phyloP scores from a whole-genome alignment of 768 basidiomycete species.

The Sporobolomyces roseus region DNA sequence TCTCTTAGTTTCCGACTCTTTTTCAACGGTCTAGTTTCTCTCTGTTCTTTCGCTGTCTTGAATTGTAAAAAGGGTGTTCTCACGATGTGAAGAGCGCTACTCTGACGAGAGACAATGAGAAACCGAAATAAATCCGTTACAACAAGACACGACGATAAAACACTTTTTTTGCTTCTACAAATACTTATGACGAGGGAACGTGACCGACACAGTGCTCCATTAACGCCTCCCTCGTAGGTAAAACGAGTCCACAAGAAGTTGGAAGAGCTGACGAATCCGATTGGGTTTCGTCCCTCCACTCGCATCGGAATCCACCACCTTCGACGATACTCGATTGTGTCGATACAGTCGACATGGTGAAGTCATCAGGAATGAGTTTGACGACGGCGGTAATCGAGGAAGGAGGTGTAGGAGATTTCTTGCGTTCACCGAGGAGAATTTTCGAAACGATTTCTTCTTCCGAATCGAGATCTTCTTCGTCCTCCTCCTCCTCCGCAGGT shows the following conservation, averaged over 20 bases:
- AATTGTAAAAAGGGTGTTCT: background rate
- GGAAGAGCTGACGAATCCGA: slow-evolving; percentile 1
- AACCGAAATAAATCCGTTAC: background rate
- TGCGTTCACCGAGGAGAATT: background rate
- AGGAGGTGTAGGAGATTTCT: background rate
- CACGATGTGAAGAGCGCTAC: background rate
- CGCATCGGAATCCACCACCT: slow-evolving; percentile 19
- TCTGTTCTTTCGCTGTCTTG: background rate
- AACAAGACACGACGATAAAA: background rate
- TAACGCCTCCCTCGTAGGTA: background rate
- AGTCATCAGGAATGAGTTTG: slow-evolving; percentile 1
- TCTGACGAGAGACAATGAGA: background rate
- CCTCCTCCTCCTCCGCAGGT: background rate
- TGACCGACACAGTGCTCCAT: slow-evolving; percentile 5
- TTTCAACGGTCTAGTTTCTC: background rate
- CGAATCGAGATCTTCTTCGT: slow-evolving; percentile 13
- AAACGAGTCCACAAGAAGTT: slow-evolving; percentile 1
- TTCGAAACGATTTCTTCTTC: slow-evolving; percentile 18
- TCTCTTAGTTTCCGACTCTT: background rate
- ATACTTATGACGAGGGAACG: background rate
- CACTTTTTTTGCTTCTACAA: too few relatives aligned
- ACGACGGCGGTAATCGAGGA: background rate
- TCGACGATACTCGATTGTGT: background rate
- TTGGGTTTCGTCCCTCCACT: slow-evolving; percentile 14
- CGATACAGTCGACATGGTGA: background rate